Percentiles rank a stretch among this genome's conserved stretches.
Conservation (phyloP, 1,284 basidiomycete species). For the Mycena citricolor region DNA sequence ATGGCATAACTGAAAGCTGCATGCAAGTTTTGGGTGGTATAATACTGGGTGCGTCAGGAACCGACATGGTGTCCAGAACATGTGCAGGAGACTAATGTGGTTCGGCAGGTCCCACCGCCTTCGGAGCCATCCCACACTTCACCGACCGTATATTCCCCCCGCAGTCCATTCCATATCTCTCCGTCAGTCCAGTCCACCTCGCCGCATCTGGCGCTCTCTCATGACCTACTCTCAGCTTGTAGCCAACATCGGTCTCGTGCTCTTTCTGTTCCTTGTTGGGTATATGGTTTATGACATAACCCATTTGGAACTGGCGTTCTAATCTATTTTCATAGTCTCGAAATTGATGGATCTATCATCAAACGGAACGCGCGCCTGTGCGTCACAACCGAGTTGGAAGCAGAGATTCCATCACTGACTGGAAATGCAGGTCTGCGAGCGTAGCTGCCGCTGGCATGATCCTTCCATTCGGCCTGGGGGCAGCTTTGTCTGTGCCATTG, state of each 20-base stretch:
- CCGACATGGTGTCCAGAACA: neutral
- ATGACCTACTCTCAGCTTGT: too few relatives aligned
- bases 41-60: conserved; percentile 61
- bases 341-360: conserved; percentile 83
- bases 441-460: conserved; percentile 69
- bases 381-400: too few relatives aligned
- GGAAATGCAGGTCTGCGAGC: conserved; percentile 41
- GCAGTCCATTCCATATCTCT: conserved; percentile 70
- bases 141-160: conserved; percentile 80
- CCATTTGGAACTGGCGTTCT: neutral
- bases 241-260: conserved; percentile 90
- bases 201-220: too few relatives aligned
- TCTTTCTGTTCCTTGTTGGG: conserved; percentile 92
- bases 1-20: neutral
- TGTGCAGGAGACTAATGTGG: neutral
- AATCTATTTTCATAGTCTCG: conserved; percentile 28
- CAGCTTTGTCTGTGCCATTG: conserved; percentile 77
- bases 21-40: conserved; percentile 87
- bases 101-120: conserved; percentile 68
- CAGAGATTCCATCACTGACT: neutral
- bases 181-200: too few relatives aligned
- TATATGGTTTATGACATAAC: neutral
- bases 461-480: conserved; percentile 84
- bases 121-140: conserved; percentile 77
- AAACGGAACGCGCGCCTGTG: conserved; percentile 74